A percentile compares a stretch with the other conserved stretches of the same genome.
Evolutionary conservation across 345 rosid genomes (phyloP).

Genomic region (Lumnitzera racemosa): DNA sequence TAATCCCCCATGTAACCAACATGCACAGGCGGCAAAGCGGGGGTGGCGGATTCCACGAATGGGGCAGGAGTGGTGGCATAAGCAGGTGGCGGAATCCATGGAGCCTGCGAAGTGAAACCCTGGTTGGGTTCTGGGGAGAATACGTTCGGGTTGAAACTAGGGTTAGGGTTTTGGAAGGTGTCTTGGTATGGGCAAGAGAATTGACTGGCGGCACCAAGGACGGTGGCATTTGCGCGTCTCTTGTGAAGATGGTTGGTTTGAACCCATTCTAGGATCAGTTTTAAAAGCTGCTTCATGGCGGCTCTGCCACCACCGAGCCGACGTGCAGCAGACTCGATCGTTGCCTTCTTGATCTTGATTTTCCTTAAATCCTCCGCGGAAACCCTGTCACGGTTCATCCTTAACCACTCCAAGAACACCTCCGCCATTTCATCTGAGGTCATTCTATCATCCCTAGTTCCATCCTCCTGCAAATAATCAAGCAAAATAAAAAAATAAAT

Average conservation of each 20-base stretch:
- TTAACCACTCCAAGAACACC: conserved; percentile 90
- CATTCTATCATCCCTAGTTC: not conserved
- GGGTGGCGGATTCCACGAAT: not conserved
- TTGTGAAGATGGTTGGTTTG: conserved; percentile 75
- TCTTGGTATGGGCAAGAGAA: conserved; percentile 20
- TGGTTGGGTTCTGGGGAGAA: conserved; percentile 29
- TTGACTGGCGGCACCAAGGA: conserved; percentile 1
- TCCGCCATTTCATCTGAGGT: conserved; percentile 61
- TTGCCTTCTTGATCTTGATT: conserved; percentile 88
- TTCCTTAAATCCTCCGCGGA: conserved; percentile 86
- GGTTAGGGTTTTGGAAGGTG: conserved; percentile 38
- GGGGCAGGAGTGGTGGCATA: conserved; percentile 25
- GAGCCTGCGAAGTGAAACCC: conserved; percentile 29
- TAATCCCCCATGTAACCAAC: conserved; percentile 32
- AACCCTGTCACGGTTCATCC: conserved; percentile 69
- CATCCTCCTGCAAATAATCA: not conserved
- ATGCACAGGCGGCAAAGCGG: conserved; percentile 24
- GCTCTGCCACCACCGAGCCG: conserved; percentile 89
- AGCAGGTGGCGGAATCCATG: conserved; percentile 35
- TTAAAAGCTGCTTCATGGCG: conserved; percentile 87
- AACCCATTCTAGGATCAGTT: conserved; percentile 96
- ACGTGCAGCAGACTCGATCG: conserved; percentile 79
- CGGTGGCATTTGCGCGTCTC: conserved; percentile 24
- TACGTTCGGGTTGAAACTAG: conserved; percentile 22
- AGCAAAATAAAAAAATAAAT: no score